Base-by-base conservation (phyloP, 2,329 filamentous ascomycete genomes). In the Hypoxylon sp. region DNA sequence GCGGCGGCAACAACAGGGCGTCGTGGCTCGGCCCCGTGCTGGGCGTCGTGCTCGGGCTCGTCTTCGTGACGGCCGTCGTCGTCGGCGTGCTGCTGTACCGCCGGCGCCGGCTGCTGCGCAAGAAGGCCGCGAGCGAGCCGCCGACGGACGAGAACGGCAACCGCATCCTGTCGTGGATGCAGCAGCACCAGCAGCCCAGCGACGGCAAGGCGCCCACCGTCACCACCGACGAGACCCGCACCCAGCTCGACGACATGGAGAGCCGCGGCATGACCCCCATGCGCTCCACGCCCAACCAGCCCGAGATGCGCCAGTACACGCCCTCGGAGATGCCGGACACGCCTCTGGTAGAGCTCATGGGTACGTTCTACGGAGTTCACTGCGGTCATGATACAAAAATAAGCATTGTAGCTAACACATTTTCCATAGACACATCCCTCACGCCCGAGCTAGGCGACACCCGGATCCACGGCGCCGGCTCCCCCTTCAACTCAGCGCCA, bases 1-100 rank as follows among this genome's bases (percentile, higher is more conserved):
- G 72, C 3, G 70, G 71, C 11, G 66, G 70, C 11, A 73, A 78
- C 11, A 73, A 78, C 18, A 78, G 83, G 3, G 83, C 86, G 0
- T 73, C 73, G 4, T 89, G 84, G 78, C 79, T 88, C 1, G 81
- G 80, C 0, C 85, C 87, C 0, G 82, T 89, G 2, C 73, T 89
- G 0, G 85, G 85, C 13, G 84, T 87, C 3, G 79, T 88, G 3
- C 76, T 87, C 1, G 85, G 84, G 2, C 74, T 86, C 1, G 79
- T 87, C 40, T 73, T 85, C 45, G 63, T 88, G 35, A 82, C 81
- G 1, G 78, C 79, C 15, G 58, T 82, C 4, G 73, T 81, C 20
- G 77, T 87, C 11, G 74, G 76, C 4, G 75, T 83, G 37, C 74
- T 85, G 17, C 74, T 88, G 17, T 84, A 80, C 72, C 78, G 82